Conservation (phyloP, 129 eudicot species). For the Pseudognaphalium luteoalbum region DNA sequence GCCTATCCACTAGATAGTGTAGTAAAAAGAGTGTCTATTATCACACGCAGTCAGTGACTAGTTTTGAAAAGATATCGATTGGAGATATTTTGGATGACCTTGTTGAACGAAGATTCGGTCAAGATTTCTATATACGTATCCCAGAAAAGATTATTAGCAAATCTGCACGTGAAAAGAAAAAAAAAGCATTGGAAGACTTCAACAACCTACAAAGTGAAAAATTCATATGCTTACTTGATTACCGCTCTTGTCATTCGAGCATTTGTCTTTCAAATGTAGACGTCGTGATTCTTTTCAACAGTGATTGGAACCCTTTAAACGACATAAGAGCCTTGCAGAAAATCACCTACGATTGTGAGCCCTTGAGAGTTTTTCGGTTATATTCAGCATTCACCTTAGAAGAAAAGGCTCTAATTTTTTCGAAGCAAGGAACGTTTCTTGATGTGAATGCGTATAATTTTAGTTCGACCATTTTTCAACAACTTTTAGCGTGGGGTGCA, state of each 20-base stretch:
- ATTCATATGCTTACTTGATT: constrained; percentile 55
- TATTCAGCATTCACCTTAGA: constrained; percentile 67
- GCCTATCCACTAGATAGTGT: not conserved
- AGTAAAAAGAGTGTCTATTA: not conserved
- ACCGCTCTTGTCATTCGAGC: constrained; percentile 48
- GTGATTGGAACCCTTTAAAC: constrained; percentile 61
- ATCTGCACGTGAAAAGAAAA: constrained; percentile 23
- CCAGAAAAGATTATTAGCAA: constrained; percentile 28
- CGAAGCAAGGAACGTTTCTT: constrained; percentile 45
- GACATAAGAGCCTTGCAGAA: constrained; percentile 55
- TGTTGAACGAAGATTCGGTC: constrained; percentile 54
- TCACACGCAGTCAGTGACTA: constrained; percentile 41
- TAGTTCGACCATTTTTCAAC: constrained; percentile 38
- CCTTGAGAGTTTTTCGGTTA: constrained; percentile 53
- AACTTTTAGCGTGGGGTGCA: constrained; percentile 64
- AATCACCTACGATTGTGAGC: constrained; percentile 45
- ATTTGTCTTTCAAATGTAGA: constrained; percentile 45
- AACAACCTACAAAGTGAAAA: constrained; percentile 35
- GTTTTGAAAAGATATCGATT: constrained; percentile 42
- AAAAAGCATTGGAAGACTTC: constrained; percentile 34
- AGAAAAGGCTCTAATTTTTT: constrained; percentile 56
- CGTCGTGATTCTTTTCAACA: constrained; percentile 60
- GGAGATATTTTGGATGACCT: constrained; percentile 75
- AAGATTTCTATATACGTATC: constrained; percentile 54
- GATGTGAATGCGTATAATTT: constrained; percentile 25